Base-by-base conservation (phyloP, 2,329 filamentous ascomycete species). In the Zopfia rhizophila region DNA sequence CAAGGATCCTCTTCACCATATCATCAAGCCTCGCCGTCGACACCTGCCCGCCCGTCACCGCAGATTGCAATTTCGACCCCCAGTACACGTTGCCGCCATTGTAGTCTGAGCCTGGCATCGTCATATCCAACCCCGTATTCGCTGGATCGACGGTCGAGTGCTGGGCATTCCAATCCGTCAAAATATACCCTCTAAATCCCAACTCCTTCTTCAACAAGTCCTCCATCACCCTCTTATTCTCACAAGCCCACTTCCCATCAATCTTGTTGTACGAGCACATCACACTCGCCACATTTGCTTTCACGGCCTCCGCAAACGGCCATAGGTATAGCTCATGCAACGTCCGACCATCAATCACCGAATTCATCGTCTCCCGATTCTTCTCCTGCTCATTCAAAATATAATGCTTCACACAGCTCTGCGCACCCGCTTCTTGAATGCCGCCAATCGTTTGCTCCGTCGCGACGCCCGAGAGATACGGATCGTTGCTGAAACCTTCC, bases 401-500 rank as follows among this genome's bases (percentile, higher is more conserved):
- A 29, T 77, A 77, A 52, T 85, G 82, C 62, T 82, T 68, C 8
- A 63, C 63, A 24, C 61, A 66, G 22, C 63, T 55, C 29, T 72
- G 56, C 12, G 74, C 73, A 0, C 86, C 86, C 24, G 80, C 76
- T 7, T 78, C 78, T 63, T 90, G 87, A 8, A 88, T 82, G 1
- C 89, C 90, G 36, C 78, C 81, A 59, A 94, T 87, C 0, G 88
- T 92, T 68, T 89, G 77, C 7, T 85, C 85, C 2, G 87, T 86
- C 3, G 87, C 89, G 35, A 92, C 77, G 7, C 86, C 91, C 68
- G 91, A 87, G 0, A 95, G 75, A 43, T 92, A 90, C 0, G 90
- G 90, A 63, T 95, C 90, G 0, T 88, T 65, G 76, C 89, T 89
- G 48, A 77, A 77, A 1, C 74, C 89, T 69, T 95, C 91, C 90